A percentile compares a stretch with the other conserved stretches of the same genome.
phyloP scores from a whole-genome alignment of 371 early-diverging fungal species.

The Actinomucor elegans region DNA sequence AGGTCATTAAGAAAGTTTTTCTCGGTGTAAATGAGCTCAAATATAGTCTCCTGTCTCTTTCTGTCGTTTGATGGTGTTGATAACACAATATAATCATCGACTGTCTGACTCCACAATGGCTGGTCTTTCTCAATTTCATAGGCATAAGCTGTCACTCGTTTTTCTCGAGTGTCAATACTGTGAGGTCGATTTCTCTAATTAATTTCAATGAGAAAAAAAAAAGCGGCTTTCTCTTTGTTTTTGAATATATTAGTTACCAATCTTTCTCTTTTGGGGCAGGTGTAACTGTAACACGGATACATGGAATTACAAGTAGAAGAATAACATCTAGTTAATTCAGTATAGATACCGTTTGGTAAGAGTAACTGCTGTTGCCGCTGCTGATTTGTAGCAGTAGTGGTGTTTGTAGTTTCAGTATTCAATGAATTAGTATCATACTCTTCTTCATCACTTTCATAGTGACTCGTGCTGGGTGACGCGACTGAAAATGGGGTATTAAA shows the following conservation, averaged over 20 bases:
- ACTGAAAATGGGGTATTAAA: background rate
- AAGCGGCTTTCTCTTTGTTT: background rate
- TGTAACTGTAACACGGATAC: constrained; percentile 79
- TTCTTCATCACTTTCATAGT: constrained; percentile 21
- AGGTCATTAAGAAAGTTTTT: constrained; percentile 81
- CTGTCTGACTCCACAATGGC: constrained; percentile 58
- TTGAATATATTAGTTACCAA: constrained; percentile 8
- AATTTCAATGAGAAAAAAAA: background rate
- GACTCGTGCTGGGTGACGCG: constrained; percentile 7
- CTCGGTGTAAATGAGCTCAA: constrained; percentile 86
- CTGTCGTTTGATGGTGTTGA: constrained; percentile 73
- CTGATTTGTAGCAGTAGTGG: background rate
- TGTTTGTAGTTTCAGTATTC: background rate
- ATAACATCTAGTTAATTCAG: constrained; percentile 83
- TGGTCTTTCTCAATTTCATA: constrained; percentile 22
- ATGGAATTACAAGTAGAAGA: constrained; percentile 82
- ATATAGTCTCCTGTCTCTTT: constrained; percentile 85
- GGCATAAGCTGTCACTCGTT: constrained; percentile 20
- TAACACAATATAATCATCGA: constrained; percentile 69
- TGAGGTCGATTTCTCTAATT: constrained; percentile 14
- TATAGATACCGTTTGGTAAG: constrained; percentile 79
- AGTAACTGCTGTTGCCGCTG: background rate
- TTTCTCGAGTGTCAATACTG: constrained; percentile 22
- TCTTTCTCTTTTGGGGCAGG: constrained; percentile 64
- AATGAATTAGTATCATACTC: constrained; percentile 5